Base-by-base conservation (phyloP, 2,329 filamentous ascomycete species). In the Cladophialophora carrionii region DNA sequence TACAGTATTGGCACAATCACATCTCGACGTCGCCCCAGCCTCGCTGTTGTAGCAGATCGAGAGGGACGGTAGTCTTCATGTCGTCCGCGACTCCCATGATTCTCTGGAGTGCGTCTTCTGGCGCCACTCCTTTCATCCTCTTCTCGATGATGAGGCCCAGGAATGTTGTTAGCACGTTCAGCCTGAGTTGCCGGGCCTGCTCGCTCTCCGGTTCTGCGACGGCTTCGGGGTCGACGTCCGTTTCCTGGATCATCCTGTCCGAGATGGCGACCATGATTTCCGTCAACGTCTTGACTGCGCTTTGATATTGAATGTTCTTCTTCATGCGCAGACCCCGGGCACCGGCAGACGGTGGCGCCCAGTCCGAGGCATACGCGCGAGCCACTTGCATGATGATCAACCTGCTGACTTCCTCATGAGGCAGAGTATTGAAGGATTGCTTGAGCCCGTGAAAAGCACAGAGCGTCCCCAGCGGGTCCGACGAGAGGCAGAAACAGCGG, bases 351-450 rank as follows among this genome's bases (percentile, higher is more conserved):
- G 20, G 37, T 7, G 54, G 37, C 51, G 75, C 75, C 5, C 76
- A 65, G 59, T 67, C 76, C n/a, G 73, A 74, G 14, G 78, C 75
- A 52, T 79, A 73, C 49, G 76, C 73, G 4, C 81, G 78, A 20
- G 82, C 78, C 49, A 85, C 75, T 68, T 83, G 80, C 43, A 84
- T 75, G 32, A 83, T 73, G 62, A 85, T 76, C 68, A 81, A 76
- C 14, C 80, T 80, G 24, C 76, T 78, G 10, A 81, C 83, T 24
- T 76, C 75, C 57, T 80, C 76, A 61, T 80, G 79, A 0, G 83
- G 83, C 57, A 76, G 77, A 57, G 79, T 76, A 34, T 76, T 74
- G 62, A 84, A 85, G 4, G 72, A 69, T 20, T 76, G 68, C 55
- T 76, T 76, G 72, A 85, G 71, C 1, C 79, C 78, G 59, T 79